Base-by-base conservation (phyloP, 768 basidiomycete species). In the Rhodocollybia butyracea region DNA sequence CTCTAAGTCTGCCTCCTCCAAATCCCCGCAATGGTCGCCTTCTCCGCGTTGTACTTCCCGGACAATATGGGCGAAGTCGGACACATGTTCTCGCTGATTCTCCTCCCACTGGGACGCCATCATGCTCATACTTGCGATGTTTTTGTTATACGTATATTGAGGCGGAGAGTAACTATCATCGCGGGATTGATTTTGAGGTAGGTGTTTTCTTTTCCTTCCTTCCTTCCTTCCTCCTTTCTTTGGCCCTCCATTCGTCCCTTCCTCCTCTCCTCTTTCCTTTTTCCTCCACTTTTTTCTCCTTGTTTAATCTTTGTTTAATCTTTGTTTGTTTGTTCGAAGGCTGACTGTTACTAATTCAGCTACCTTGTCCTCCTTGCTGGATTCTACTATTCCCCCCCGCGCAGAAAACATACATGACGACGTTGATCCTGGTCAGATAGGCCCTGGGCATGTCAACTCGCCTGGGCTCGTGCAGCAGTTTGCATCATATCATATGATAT, bases 21-120 rank as follows among this genome's bases (percentile, higher is more conserved):
- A 70, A 94, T 98, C 30, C 97, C 97, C 2, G 93, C 94, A 2
- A 98, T 99, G 96, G 94, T 99, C 13, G 96, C 94, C 0, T 98
- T 99, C 71, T 94, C 93, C 19, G 96, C 95, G 5, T 94, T 91
- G 83, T 97, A 95, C 65, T 86, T 88, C 52, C 91, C 93, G 0
- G 81, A 83, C 32, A 82, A 84, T 64, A 88, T 96, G 82, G 94
- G 94, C 7, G 82, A 90, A 68, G 83, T 85, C 39, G 87, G 94
- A 6, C 85, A 89, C 60, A 92, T 92, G 6, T 99, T 99, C 77
- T 93, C 95, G 93, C 82, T 99, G 53, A 94, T 98, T 57, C 97
- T n/a, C 98, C 81, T 97, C 97, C 0, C 85, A 94, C 61, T 99
- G 96, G 96, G 97, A 99, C 66, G 93, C 94, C 46, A 85, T 98